These are phyloP conservation scores for Bimuria novae-zelandiae DNA, from an alignment of 2,329 filamentous ascomycete genomes.

Conservation along the genomic window DNA sequence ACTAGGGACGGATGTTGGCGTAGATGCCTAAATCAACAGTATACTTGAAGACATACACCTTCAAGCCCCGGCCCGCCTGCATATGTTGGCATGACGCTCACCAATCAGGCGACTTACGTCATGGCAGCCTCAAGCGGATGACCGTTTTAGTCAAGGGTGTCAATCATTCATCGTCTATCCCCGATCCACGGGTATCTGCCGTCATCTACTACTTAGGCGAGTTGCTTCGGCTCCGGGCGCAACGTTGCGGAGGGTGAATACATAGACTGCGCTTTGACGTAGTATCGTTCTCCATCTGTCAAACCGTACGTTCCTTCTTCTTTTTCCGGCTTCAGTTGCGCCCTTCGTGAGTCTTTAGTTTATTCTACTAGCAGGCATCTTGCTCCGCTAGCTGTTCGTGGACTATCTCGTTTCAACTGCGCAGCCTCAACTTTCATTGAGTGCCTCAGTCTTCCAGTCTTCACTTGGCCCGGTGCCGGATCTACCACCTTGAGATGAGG, in stretches of 20 bases:
- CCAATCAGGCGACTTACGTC: conserved; percentile 21
- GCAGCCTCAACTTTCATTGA: conserved; percentile 18
- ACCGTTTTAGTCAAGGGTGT: conserved; percentile 29
- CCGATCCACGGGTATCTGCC: conserved; percentile 17
- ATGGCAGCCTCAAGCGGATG: conserved; percentile 23
- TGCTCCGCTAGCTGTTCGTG: conserved; percentile 19
- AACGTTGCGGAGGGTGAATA: conserved; percentile 29
- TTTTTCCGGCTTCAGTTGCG: conserved; percentile 9
- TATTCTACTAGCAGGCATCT: conserved; percentile 20
- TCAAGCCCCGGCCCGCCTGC: conserved; percentile 24
- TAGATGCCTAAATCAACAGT: conserved; percentile 29
- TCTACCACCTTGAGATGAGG: conserved; percentile 22
- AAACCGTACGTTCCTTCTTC: conserved; percentile 17
- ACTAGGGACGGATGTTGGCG: conserved; percentile 14
- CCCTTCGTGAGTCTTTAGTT: conserved; percentile 14
- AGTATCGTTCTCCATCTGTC: conserved; percentile 17
- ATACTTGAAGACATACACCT: conserved; percentile 23
- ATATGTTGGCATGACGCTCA: conserved; percentile 11
- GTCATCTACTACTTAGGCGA: conserved; percentile 22
- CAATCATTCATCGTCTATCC: conserved; percentile 22
- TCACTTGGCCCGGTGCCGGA: conserved; percentile 29
- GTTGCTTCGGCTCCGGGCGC: conserved; percentile 12
- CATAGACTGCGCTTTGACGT: conserved; percentile 14
- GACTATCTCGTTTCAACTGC: conserved; percentile 15
- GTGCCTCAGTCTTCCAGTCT: conserved; percentile 14